Percentiles rank a stretch among this genome's conserved stretches.
Evolutionary conservation across 352 stramenopile species (phyloP).

Genomic region (Pythium brachiatum): DNA sequence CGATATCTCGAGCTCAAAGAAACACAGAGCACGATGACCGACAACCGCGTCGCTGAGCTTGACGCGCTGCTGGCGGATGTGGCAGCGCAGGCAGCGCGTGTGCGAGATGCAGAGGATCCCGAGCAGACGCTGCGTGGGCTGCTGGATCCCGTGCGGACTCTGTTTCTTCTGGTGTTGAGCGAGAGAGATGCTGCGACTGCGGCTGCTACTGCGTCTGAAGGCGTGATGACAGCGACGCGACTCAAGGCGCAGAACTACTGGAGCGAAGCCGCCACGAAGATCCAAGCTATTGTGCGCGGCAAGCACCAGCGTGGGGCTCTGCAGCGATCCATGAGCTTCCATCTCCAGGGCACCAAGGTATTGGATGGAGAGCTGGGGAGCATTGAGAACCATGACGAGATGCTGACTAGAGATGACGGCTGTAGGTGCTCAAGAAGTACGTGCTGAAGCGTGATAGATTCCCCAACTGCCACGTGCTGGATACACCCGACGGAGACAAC

Average conservation of each 20-base stretch:
- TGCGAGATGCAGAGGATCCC: constrained; percentile 40
- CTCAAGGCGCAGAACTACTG: constrained; percentile 27
- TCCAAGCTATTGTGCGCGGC: constrained; percentile 68
- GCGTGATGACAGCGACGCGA: constrained; percentile 3
- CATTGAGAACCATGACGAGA: too few species aligned
- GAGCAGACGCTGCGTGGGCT: constrained; percentile 38
- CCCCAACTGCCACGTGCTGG: constrained; percentile 72
- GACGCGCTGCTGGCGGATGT: constrained; percentile 57
- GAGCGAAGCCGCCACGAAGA: constrained; percentile 56
- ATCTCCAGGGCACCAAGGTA: constrained; percentile 74
- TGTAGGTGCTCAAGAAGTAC: constrained; percentile 74
- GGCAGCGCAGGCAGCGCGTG: constrained; percentile 38
- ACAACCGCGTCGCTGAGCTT: constrained; percentile 45
- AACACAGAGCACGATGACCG: neutral
- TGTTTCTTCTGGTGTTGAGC: constrained; percentile 34
- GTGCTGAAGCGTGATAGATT: constrained; percentile 83
- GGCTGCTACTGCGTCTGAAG: too few species aligned
- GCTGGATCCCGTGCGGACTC: constrained; percentile 46
- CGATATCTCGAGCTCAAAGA: too few species aligned
- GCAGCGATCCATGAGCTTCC: constrained; percentile 49
- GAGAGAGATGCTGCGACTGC: neutral
- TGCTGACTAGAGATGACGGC: neutral
- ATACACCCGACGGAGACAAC: constrained; percentile 58
- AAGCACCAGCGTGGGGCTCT: constrained; percentile 49
- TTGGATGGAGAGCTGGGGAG: too few species aligned